Base-by-base conservation (phyloP, 2,329 filamentous ascomycete genomes). In the Chlorencoelia australis region DNA sequence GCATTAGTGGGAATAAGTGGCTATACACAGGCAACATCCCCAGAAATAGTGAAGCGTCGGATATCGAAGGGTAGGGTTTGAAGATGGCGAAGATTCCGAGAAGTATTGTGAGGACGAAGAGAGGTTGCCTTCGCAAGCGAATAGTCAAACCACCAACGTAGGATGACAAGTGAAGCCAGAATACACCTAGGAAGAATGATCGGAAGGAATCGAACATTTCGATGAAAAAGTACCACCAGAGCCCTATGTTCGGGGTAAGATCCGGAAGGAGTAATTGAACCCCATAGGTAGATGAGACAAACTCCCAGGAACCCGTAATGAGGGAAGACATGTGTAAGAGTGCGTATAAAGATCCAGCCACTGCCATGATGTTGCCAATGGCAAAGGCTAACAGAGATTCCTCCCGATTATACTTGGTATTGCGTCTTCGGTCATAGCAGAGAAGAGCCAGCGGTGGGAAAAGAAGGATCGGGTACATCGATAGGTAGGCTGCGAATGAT, bases 201-300 rank as follows among this genome's bases (percentile, higher is more conserved):
- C 91, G 75, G 70, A 98, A 98, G 1, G 88, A 89, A 62, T 98
- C 91, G 58, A 98, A 98, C 78, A 98, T 98, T 58, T 98, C 89
- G 49, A 93, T 94, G 57, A 98, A 96, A 64, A 98, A 98, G 62
- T 98, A 98, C 91, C 91, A 98, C 91, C 91, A 98, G 1, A 98
- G 69, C 1, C 91, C 91, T 19, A 93, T 82, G 48, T 96, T 98
- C 9, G 91, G 91, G 0, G 89, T 93, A 26, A 98, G 69, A 56
- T 98, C 91, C 7, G 87, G 85, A 3, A 98, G 73, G 1, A 91
- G 77, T 24, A 98, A 71, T 51, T 94, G 88, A 30, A 94, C 85
- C 49, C 89, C 87, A 60, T 98, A 98, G 1, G 91, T 95, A 14
- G 87, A 86, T 6, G 71, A 62, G 14, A 96, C 61, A 54, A 96